A percentile compares a stretch with the other conserved stretches of the same genome.
Conservation (phyloP, 78 protist genomes). For the Acrasis kona region DNA sequence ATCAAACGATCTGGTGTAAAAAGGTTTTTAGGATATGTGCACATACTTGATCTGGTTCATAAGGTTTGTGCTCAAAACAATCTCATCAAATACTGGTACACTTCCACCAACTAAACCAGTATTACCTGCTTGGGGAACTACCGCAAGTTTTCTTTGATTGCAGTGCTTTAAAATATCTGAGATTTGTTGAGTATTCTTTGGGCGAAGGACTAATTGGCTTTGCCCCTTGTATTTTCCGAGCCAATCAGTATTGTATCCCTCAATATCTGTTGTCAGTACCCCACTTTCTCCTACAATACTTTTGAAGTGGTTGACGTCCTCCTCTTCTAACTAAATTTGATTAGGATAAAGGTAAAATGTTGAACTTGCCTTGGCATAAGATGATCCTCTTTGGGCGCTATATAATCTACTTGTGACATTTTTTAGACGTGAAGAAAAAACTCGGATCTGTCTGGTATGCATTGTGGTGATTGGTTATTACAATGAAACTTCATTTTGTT, state of each 20-base stretch:
- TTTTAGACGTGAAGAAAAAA: no score
- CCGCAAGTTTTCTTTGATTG: conserved; percentile 42
- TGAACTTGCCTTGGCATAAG: no score
- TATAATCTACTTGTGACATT: no score
- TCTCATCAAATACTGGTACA: conserved; percentile 82
- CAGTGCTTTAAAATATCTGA: conserved; percentile 38
- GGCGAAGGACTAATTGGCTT: conserved; percentile 25
- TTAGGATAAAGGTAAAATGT: no score
- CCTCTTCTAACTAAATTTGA: no score
- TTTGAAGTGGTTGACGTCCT: conserved; percentile 8
- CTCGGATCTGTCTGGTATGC: no score
- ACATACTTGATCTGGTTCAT: background rate
- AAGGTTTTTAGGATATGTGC: background rate
- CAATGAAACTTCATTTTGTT: no score
- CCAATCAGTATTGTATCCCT: conserved; percentile 42
- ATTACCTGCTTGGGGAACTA: conserved; percentile 94
- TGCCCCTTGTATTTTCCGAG: conserved; percentile 26
- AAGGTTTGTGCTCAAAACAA: conserved; percentile 23
- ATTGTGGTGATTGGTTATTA: no score
- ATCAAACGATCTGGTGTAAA: background rate
- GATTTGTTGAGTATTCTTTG: conserved; percentile 31
- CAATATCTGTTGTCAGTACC: background rate
- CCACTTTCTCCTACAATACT: background rate
- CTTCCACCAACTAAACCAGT: conserved; percentile 90
- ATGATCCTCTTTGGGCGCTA: no score